Evolutionary conservation across 1,139 yeast species (phyloP).

Genomic region (Suhomyces bribrorum): DNA sequence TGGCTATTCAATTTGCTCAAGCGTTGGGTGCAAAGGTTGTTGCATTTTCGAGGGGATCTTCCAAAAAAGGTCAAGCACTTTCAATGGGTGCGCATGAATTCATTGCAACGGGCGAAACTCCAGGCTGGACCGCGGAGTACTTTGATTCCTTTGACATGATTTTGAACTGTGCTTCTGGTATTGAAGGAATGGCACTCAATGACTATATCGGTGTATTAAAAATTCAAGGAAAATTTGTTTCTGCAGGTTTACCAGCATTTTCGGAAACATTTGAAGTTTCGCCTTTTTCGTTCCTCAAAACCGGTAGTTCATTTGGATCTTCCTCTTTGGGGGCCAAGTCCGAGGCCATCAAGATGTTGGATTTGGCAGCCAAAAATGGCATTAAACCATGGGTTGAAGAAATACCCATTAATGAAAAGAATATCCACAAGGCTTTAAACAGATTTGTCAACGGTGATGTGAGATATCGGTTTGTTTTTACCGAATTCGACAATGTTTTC

Average conservation of each 20-base stretch:
- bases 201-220: conserved; percentile 24
- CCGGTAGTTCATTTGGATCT: conserved; percentile 46
- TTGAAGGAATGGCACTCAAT: conserved; percentile 26
- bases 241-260: conserved; percentile 29
- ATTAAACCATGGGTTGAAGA: conserved; percentile 63
- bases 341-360: conserved; percentile 57
- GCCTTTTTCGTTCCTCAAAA: conserved; percentile 46
- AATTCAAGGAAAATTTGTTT: conserved; percentile 26
- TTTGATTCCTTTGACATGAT: conserved; percentile 44
- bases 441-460: conserved; percentile 57
- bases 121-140: conserved; percentile 37
- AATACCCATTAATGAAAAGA: conserved; percentile 52
- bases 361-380: conserved; percentile 52
- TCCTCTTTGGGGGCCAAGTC: conserved; percentile 52
- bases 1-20: conserved; percentile 57
- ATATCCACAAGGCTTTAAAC: conserved; percentile 51
- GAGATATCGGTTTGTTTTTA: conserved; percentile 63
- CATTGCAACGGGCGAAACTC: conserved; percentile 48
- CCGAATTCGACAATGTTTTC: conserved; percentile 52
- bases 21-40: conserved; percentile 60
- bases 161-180: conserved; percentile 52
- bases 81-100: conserved; percentile 55
- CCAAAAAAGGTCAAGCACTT: conserved; percentile 52
- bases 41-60: conserved; percentile 51
- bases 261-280: conserved; percentile 37